A percentile compares a stretch with the other conserved stretches of the same genome.
These are phyloP conservation scores for Isabelozyma rhagii DNA, from an alignment of 805 yeast genomes.

Conservation along the genomic window DNA sequence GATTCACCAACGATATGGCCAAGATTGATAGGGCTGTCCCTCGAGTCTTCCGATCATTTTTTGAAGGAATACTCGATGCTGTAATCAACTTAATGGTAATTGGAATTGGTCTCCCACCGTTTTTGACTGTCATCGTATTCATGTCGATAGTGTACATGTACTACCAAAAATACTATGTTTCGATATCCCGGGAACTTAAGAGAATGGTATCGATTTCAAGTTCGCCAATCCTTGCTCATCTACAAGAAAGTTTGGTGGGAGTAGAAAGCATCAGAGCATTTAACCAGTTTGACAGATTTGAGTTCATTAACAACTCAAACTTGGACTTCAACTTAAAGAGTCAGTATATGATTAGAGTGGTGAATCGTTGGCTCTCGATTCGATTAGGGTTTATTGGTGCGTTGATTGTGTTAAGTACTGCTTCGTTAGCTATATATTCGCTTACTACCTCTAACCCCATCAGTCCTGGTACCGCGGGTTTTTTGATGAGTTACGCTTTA, in stretches of 20 bases:
- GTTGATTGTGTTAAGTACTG: constrained; percentile 48
- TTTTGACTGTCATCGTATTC: constrained; percentile 43
- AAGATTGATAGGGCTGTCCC: constrained; percentile 57
- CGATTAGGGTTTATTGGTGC: constrained; percentile 63
- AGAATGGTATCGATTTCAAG: constrained; percentile 66
- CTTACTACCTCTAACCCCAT: constrained; percentile 40
- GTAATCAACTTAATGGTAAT: constrained; percentile 51
- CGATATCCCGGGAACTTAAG: constrained; percentile 74
- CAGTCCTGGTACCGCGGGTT: constrained; percentile 60
- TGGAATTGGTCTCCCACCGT: constrained; percentile 52
- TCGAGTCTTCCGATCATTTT: constrained; percentile 47
- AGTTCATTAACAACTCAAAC: constrained; percentile 47
- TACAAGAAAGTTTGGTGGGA: constrained; percentile 80
- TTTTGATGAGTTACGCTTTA: constrained; percentile 62
- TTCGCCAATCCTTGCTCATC: constrained; percentile 77
- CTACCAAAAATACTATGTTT: constrained; percentile 67
- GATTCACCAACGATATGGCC: constrained; percentile 63
- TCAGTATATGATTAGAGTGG: constrained; percentile 48
- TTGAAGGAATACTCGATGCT: constrained; percentile 43
- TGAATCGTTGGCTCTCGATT: constrained; percentile 64
- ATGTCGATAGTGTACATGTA: constrained; percentile 59
- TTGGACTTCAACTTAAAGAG: constrained; percentile 49
- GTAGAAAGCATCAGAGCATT: constrained; percentile 77
- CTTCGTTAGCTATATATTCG: constrained; percentile 43
- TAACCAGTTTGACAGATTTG: constrained; percentile 62